Evolutionary conservation across 306 rosid genomes (phyloP).

Genomic region (Benincasa hispida): DNA sequence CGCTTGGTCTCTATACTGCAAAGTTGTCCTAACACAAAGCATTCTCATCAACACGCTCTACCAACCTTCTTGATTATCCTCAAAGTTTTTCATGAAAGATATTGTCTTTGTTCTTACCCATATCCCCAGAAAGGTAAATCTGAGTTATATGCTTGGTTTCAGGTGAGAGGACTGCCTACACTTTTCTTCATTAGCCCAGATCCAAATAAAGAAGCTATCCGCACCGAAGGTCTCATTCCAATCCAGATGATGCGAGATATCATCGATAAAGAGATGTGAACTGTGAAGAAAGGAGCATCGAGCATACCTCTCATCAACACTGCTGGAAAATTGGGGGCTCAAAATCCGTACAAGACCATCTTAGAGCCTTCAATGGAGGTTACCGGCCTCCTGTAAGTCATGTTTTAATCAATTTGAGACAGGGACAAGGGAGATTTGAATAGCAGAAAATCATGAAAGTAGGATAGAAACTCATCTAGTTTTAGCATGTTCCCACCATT

Average conservation of each 20-base stretch:
- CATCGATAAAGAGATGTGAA: constrained; percentile 60
- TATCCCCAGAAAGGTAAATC: neutral
- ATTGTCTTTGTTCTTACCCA: neutral
- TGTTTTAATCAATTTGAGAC: neutral
- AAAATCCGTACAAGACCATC: neutral
- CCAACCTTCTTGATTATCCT: neutral
- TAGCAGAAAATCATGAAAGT: neutral
- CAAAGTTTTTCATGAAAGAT: neutral
- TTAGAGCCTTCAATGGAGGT: neutral
- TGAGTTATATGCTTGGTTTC: constrained; percentile 1
- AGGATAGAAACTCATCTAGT: neutral
- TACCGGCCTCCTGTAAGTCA: neutral
- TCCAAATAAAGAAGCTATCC: constrained; percentile 69
- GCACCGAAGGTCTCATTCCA: constrained; percentile 88
- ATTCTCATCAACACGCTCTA: neutral
- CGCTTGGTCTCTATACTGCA: neutral
- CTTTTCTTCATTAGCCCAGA: constrained; percentile 71
- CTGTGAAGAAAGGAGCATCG: neutral
- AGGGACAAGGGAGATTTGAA: neutral
- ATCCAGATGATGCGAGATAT: constrained; percentile 92
- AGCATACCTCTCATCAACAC: neutral
- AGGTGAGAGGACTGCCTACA: constrained; percentile 91
- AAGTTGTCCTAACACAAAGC: neutral
- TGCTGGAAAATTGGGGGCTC: neutral
- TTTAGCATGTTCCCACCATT: neutral